phyloP scores from a whole-genome alignment of 1,284 basidiomycete genomes.

The Tetrapyrgos nigripes region DNA sequence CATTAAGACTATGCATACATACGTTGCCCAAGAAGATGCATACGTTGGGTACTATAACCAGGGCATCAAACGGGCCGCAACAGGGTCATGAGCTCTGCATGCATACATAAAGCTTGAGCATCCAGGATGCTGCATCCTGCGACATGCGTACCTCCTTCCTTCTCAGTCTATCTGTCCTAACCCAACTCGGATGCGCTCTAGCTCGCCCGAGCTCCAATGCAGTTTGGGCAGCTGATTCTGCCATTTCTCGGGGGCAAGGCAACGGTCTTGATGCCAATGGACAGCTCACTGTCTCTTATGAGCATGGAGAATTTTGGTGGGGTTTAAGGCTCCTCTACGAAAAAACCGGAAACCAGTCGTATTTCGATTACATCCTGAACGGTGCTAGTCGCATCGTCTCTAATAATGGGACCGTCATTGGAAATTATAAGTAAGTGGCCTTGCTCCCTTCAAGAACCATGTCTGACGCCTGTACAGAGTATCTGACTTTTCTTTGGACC shows the following conservation, averaged over 20 bases:
- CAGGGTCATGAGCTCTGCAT: neutral
- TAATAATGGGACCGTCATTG: slow-evolving; percentile 43
- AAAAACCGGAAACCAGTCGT: slow-evolving; percentile 44
- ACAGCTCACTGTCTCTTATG: slow-evolving; percentile 44
- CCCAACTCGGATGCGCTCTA: neutral
- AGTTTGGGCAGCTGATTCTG: slow-evolving; percentile 51
- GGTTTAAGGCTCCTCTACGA: slow-evolving; percentile 45
- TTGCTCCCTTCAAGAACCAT: neutral
- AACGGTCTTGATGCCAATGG: slow-evolving; percentile 44
- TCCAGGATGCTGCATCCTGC: neutral
- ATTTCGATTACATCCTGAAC: slow-evolving; percentile 46
- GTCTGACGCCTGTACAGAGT: slow-evolving; percentile 24
- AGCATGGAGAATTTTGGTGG: slow-evolving; percentile 51
- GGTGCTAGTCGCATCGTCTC: slow-evolving; percentile 46
- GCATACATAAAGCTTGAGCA: too few relatives aligned
- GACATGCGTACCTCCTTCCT: neutral
- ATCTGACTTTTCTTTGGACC: slow-evolving; percentile 39
- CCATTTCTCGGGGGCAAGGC: slow-evolving; percentile 48
- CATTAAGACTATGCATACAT: too few relatives aligned
- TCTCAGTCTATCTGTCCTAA: slow-evolving; percentile 1
- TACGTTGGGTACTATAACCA: too few relatives aligned
- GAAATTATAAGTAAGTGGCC: slow-evolving; percentile 40
- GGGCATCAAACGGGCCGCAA: neutral
- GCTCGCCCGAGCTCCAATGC: slow-evolving; percentile 44
- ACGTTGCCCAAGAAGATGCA: too few relatives aligned